Conservation (phyloP, 1,284 basidiomycete genomes). For the Stereum hirsutum region DNA sequence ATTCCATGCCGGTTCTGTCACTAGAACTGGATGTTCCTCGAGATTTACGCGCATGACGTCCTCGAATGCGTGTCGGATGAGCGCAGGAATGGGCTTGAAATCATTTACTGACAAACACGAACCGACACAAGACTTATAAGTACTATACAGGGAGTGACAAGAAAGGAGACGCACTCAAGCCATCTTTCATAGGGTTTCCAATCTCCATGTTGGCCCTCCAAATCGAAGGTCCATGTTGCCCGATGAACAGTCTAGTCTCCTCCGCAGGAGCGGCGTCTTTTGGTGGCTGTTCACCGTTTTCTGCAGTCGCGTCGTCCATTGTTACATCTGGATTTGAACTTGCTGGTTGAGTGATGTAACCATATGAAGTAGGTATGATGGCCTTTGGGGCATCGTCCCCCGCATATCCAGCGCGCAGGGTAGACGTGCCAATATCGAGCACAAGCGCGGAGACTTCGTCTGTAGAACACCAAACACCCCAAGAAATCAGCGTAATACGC, state of each 20-base stretch:
- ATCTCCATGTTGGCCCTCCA: constrained; percentile 90
- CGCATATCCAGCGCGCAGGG: constrained; percentile 90
- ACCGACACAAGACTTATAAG: neutral
- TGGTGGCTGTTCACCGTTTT: constrained; percentile 16
- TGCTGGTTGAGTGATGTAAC: constrained; percentile 46
- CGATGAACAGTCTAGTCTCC: constrained; percentile 71
- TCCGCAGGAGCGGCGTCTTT: constrained; percentile 16
- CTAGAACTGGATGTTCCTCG: constrained; percentile 84
- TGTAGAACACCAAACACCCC: constrained; percentile 18
- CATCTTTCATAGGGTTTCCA: constrained; percentile 77
- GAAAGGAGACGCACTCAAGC: constrained; percentile 57
- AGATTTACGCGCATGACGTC: constrained; percentile 69
- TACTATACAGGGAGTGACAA: neutral
- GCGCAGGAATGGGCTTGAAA: constrained; percentile 64
- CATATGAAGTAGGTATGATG: constrained; percentile 86
- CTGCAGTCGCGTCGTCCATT: constrained; percentile 41
- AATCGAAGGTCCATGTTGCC: constrained; percentile 86
- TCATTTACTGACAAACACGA: constrained; percentile 52
- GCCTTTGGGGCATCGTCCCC: constrained; percentile 96
- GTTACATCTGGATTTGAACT: constrained; percentile 39
- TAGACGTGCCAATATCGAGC: constrained; percentile 87
- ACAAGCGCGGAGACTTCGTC: constrained; percentile 96
- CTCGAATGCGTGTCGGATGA: constrained; percentile 70
- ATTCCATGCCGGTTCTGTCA: constrained; percentile 97
- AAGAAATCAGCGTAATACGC: neutral